Evolutionary conservation across 495 filamentous ascomycete species (phyloP).

Genomic region (Neurospora hispaniola): DNA sequence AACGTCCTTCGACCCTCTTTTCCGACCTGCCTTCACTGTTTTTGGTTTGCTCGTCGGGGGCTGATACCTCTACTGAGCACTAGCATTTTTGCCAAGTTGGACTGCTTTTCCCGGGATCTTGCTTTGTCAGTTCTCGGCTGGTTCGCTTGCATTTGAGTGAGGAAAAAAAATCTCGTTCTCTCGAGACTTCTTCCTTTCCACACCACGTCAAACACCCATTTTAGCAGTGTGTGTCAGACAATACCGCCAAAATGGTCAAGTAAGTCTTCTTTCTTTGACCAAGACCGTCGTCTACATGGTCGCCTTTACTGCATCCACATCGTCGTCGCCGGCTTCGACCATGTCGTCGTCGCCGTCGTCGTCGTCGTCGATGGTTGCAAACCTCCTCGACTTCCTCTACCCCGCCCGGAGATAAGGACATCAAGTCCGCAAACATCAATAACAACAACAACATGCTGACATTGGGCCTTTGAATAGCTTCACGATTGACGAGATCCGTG

Average conservation of each 20-base stretch:
- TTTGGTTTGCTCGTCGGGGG: conserved; percentile 16
- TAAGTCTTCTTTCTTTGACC: conserved; percentile 47
- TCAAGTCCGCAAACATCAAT: conserved; percentile 3
- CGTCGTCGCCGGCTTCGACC: conserved; percentile 9
- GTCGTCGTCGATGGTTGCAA: not conserved
- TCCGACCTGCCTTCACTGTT: conserved; percentile 8
- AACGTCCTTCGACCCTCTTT: conserved; percentile 2
- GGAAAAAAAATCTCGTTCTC: conserved; percentile 21
- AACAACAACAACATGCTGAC: conserved; percentile 16
- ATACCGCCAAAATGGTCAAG: conserved; percentile 98
- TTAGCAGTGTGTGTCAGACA: conserved; percentile 27
- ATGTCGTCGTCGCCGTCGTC: conserved; percentile 14
- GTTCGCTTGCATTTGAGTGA: conserved; percentile 1
- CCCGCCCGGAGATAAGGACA: conserved; percentile 38
- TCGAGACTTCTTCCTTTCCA: conserved; percentile 14
- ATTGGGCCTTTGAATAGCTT: conserved; percentile 54
- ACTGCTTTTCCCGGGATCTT: conserved; percentile 10
- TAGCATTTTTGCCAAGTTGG: conserved; percentile 10
- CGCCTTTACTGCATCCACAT: not conserved
- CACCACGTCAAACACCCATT: conserved; percentile 15
- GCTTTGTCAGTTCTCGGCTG: conserved; percentile 14
- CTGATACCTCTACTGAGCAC: conserved; percentile 15
- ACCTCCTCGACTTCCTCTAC: conserved; percentile 12
- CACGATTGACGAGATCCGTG: conserved; percentile 96
- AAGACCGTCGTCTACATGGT: not conserved